Percentiles rank a stretch among this genome's conserved stretches.
Evolutionary conservation across 2,329 filamentous ascomycete species (phyloP).

Genomic region (Cordyceps tenuipes): DNA sequence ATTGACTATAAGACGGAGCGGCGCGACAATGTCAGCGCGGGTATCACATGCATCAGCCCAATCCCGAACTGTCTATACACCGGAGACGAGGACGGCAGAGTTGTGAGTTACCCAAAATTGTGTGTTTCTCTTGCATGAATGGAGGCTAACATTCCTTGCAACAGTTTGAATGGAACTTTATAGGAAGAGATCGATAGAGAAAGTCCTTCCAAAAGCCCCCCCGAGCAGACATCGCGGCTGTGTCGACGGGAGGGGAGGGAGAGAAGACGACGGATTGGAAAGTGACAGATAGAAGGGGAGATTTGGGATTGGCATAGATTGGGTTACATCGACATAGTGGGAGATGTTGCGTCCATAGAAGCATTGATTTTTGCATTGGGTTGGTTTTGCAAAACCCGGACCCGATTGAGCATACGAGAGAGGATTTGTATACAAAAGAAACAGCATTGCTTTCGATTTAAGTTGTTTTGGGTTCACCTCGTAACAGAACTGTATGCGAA

Average conservation of each 20-base stretch:
- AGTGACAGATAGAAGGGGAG: background rate
- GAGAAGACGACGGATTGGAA: background rate
- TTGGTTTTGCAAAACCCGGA: background rate
- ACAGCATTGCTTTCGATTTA: background rate
- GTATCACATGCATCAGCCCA: conserved; percentile 79
- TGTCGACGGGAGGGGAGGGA: too few relatives aligned
- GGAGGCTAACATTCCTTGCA: conserved; percentile 11
- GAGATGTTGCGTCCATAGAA: background rate
- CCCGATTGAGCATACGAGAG: background rate
- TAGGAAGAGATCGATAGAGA: conserved; percentile 48
- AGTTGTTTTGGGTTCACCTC: background rate
- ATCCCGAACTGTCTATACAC: conserved; percentile 82
- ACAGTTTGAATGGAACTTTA: conserved; percentile 56
- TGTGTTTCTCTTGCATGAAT: background rate
- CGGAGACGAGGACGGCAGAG: conserved; percentile 85
- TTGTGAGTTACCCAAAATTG: conserved; percentile 45
- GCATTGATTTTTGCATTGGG: background rate
- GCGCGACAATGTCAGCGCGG: conserved; percentile 51
- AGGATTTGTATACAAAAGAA: background rate
- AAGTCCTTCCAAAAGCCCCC: background rate
- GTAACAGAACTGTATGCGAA: background rate
- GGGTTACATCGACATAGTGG: background rate
- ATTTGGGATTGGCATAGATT: background rate
- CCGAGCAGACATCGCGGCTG: background rate
- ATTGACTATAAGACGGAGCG: conserved; percentile 56